Conservation (phyloP, 495 filamentous ascomycete species). For the Tuber magnatum region DNA sequence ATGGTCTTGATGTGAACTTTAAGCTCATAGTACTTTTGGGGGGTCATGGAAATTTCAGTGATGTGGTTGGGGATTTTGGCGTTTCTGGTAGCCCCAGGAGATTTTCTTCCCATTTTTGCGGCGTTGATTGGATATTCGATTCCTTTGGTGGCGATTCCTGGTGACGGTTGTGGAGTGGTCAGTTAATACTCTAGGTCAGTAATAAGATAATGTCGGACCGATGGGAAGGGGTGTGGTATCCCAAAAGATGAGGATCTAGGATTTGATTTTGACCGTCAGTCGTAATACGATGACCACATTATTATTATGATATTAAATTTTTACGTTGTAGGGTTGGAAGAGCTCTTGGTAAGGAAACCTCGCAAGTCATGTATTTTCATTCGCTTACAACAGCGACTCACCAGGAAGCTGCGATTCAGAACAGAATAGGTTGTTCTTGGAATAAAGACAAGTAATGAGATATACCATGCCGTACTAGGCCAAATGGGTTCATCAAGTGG, state of each 20-base stretch:
- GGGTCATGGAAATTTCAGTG: background rate
- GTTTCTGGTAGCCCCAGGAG: background rate
- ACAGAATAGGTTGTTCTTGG: too few species aligned
- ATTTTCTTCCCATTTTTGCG: too few species aligned
- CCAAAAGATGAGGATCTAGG: background rate
- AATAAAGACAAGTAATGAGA: too few species aligned
- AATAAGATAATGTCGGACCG: background rate
- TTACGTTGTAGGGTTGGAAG: too few species aligned
- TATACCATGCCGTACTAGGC: too few species aligned
- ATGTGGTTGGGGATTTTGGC: background rate
- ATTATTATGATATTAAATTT: too few species aligned
- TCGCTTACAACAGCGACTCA: too few species aligned
- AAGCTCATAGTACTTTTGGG: background rate
- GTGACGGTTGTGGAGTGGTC: background rate
- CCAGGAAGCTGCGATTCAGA: too few species aligned
- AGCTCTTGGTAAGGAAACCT: too few species aligned
- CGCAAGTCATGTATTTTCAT: too few species aligned
- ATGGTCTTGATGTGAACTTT: background rate
- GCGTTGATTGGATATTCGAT: background rate
- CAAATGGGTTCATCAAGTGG: too few species aligned
- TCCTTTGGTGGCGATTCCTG: background rate
- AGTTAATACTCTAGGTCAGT: background rate
- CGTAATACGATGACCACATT: too few species aligned
- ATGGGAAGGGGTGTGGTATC: background rate
- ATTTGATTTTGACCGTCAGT: background rate